Evolutionary conservation across 2,329 filamentous ascomycete genomes (phyloP), one percentile per base, ranked within the genome.

Genomic region (Alternaria sp.): DNA sequence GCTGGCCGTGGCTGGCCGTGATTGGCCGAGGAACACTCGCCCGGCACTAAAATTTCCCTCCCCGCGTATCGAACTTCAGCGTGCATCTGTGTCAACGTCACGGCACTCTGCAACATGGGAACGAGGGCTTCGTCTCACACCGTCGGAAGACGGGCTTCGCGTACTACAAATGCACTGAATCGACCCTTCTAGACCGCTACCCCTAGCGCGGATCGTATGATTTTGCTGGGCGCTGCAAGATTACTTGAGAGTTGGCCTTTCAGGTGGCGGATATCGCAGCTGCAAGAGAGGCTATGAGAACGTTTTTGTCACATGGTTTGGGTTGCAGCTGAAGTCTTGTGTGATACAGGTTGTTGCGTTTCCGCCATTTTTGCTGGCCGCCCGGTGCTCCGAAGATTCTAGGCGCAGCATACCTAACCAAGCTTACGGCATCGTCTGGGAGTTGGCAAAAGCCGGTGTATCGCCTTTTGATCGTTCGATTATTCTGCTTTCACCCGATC

Each of bases 381-480:
- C 51, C 32, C 44, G 22, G 36, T 18, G 32, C 36, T 57, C 54
- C 22, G 58, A 57, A 52, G 32, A 34, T 57, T 57, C 54, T 51
- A 57, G 54, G 50, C 54, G 34, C 46, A 30, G 20, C 8, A 52
- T 28, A 36, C 49, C 48, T 34, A 48, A 55, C 48, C 40, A 48
- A 52, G 58, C 58, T 57, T 56, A 57, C 53, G 45, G 49, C 57
- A 54, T 25, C 40, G 40, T 60, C 18, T 27, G 11, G 28, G 25
- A 27, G 14, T 25, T 52, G 53, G 40, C 44, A 56, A 60, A 52
- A 40, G 53, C 57, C 57, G 57, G 57, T 57, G 53, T 57, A 40
- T 10, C 38, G 20, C 40, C 36, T 40, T 32, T 28, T 55, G 34
- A 56, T 60, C 53, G 57, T 57, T 57, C 57, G 53, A 60, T 45